phyloP scores from a whole-genome alignment of 805 yeast genomes.

The Torulaspora maleeae region DNA sequence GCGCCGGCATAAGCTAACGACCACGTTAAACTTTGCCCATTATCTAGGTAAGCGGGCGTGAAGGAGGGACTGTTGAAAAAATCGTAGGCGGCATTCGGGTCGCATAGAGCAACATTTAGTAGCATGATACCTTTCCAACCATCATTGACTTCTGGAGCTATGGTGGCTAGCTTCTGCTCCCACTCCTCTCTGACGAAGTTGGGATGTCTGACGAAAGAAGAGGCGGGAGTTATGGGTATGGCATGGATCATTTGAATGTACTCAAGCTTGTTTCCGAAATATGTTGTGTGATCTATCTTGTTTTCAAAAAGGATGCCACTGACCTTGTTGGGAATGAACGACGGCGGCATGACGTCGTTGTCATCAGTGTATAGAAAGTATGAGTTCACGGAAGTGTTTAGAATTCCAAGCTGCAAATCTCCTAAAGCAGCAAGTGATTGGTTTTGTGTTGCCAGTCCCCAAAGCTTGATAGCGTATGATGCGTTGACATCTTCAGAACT shows the following conservation, averaged over 20 bases:
- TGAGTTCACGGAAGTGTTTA: constrained; percentile 48
- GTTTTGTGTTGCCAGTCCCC: constrained; percentile 56
- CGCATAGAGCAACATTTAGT: constrained; percentile 68
- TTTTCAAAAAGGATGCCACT: constrained; percentile 73
- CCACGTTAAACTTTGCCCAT: constrained; percentile 87
- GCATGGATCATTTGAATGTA: constrained; percentile 78
- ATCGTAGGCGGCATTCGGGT: constrained; percentile 57
- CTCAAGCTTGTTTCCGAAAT: constrained; percentile 67
- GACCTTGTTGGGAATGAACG: constrained; percentile 58
- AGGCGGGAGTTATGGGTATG: constrained; percentile 65
- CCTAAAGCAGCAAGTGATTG: constrained; percentile 49
- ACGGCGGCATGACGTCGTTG: constrained; percentile 52
- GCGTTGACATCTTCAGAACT: constrained; percentile 72
- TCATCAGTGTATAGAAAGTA: constrained; percentile 53
- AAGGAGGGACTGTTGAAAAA: constrained; percentile 58
- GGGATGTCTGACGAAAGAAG: constrained; percentile 53
- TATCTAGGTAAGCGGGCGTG: constrained; percentile 56
- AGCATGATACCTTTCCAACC: constrained; percentile 74
- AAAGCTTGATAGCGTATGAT: constrained; percentile 61
- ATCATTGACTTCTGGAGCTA: constrained; percentile 48
- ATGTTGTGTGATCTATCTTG: constrained; percentile 68
- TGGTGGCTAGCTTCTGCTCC: constrained; percentile 45
- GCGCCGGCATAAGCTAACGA: constrained; percentile 66
- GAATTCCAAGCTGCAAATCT: constrained; percentile 55
- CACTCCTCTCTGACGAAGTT: constrained; percentile 60